A percentile compares a stretch with the other conserved stretches of the same genome.
phyloP scores from a whole-genome alignment of 805 yeast species.

The Kodamaea fukazawae region DNA sequence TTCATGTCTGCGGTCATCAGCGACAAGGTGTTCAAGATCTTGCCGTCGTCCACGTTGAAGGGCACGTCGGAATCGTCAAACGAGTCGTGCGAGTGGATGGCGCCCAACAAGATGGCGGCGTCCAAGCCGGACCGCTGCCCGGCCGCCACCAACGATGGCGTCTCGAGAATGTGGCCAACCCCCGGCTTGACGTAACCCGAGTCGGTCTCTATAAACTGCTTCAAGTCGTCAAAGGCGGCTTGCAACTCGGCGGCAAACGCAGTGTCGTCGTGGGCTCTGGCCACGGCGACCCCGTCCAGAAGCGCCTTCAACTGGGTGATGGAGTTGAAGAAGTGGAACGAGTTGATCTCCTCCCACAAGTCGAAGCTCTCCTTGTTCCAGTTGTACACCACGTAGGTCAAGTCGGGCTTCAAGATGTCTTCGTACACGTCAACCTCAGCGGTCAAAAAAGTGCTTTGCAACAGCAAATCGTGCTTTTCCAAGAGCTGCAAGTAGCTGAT shows the following conservation, averaged over 20 bases:
- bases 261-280: conserved; percentile 21
- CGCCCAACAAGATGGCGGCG: conserved; percentile 64
- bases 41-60: conserved; percentile 56
- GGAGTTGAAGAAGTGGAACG: conserved; percentile 76
- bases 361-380: conserved; percentile 78
- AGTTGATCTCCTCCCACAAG: conserved; percentile 86
- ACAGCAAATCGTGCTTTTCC: conserved; percentile 21
- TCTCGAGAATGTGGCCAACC: conserved; percentile 64
- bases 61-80: conserved; percentile 48
- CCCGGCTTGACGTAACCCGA: conserved; percentile 37
- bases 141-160: conserved; percentile 46
- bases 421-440: conserved; percentile 43
- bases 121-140: conserved; percentile 70
- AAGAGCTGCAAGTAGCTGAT: conserved; percentile 51
- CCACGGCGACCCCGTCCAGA: conserved; percentile 48
- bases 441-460: conserved; percentile 26
- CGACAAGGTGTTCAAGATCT: conserved; percentile 60
- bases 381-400: conserved; percentile 54
- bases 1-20: conserved; percentile 68
- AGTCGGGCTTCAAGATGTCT: conserved; percentile 63
- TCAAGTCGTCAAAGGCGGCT: conserved; percentile 31
- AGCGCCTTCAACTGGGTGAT: conserved; percentile 72
- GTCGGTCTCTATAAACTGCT: conserved; percentile 36
- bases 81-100: conserved; percentile 42
- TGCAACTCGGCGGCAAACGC: conserved; percentile 29